Conservation (phyloP, 2,329 filamentous ascomycete species). For the Falciphora oryzae region DNA sequence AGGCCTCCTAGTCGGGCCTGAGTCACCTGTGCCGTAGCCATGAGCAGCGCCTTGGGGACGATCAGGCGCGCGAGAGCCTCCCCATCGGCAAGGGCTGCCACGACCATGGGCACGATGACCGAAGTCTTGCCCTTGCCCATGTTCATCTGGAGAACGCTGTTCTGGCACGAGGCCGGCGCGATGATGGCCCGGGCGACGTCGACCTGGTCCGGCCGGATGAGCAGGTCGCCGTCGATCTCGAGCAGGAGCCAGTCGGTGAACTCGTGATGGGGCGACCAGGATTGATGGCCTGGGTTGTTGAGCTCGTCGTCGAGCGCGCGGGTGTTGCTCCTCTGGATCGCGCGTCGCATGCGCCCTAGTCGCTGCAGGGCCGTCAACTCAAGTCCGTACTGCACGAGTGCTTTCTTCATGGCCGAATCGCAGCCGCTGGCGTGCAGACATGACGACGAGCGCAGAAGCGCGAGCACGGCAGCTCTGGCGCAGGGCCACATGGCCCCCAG, state of each 20-base stretch:
- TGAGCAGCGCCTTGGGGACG: slow-evolving; percentile 49
- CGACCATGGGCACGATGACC: slow-evolving; percentile 48
- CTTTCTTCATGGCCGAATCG: slow-evolving; percentile 29
- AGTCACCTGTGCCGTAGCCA: slow-evolving; percentile 52
- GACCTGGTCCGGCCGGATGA: slow-evolving; percentile 57
- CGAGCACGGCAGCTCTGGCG: slow-evolving; percentile 29
- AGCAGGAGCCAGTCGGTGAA: slow-evolving; percentile 59
- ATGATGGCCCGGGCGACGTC: slow-evolving; percentile 58
- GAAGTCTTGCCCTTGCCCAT: slow-evolving; percentile 61
- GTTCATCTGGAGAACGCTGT: slow-evolving; percentile 60
- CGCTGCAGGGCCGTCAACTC: slow-evolving; percentile 39
- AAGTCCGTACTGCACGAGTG: slow-evolving; percentile 37
- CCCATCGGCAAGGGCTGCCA: slow-evolving; percentile 36
- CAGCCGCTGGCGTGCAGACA: slow-evolving; percentile 19
- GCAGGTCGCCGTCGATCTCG: slow-evolving; percentile 59
- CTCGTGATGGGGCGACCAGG: slow-evolving; percentile 45
- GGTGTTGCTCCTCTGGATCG: slow-evolving; percentile 19
- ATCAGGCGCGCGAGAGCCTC: slow-evolving; percentile 44
- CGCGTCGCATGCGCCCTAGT: slow-evolving; percentile 34
- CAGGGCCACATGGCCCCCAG: slow-evolving; percentile 2
- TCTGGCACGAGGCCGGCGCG: slow-evolving; percentile 40
- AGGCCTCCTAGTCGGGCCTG: slow-evolving; percentile 50
- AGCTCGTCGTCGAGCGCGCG: slow-evolving; percentile 35
- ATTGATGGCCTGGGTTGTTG: slow-evolving; percentile 42
- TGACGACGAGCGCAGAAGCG: slow-evolving; percentile 36